Base-by-base conservation (phyloP, 345 rosid genomes). In the Conringia planisiliqua region DNA sequence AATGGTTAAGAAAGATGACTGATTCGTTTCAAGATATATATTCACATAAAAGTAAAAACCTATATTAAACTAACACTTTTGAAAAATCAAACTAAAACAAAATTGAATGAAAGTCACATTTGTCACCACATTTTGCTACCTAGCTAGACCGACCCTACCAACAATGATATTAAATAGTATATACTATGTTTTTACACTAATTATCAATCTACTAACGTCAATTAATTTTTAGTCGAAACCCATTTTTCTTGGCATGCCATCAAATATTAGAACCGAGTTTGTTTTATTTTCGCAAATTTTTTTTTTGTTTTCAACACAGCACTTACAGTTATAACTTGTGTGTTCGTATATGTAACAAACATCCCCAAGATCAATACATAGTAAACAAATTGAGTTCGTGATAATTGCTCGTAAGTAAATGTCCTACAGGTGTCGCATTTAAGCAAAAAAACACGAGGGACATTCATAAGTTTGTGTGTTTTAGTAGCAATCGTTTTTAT, bases 391-490 rank as follows among this genome's bases (percentile, higher is more conserved):
- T 5, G n/a, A 50, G 14, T 20, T n/a, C 18, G 14, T 36, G 40
- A 12, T 44, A 26, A 29, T 40, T 12, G 40, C 39, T 39, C 40
- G 39, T 13, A 55, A 40, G 27, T 52, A 40, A 54, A 55, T 16
- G 72, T 68, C 27, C 2, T 67, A 36, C n/a, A n/a, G n/a, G n/a
- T n/a, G n/a, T n/a, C n/a, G n/a, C n/a, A n/a, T n/a, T n/a, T n/a
- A n/a, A n/a, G n/a, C n/a, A n/a, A n/a, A n/a, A n/a, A n/a, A n/a
- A n/a, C n/a, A n/a, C n/a, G n/a, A n/a, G n/a, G n/a, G n/a, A n/a
- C 44, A 66, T 66, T 20, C 44, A 65, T 64, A 65, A 65, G 70
- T 16, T 57, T 5, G 55, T 9, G 42, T 32, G 62, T 57, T 57
- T 16, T 57, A 36, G 35, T 35, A 14, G 47, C n/a, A 3, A 68